Conservation (phyloP, 2,329 filamentous ascomycete genomes). For the Penicillium sp. region DNA sequence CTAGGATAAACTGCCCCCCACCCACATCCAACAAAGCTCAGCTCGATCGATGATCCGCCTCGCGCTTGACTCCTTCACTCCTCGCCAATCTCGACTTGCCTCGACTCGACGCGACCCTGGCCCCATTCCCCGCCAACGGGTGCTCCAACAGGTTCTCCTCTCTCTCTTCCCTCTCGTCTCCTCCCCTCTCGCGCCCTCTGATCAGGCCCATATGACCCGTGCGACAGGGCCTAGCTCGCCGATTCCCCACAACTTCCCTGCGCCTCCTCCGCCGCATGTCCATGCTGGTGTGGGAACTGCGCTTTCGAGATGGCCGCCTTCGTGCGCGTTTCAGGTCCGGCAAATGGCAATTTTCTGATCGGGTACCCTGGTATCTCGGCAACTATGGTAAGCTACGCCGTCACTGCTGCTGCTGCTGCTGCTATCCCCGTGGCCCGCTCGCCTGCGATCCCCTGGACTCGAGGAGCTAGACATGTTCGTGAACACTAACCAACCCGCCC, state of each 20-base stretch:
- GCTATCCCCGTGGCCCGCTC: too few relatives aligned
- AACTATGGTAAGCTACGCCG: slow-evolving; percentile 90
- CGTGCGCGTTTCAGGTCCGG: slow-evolving; percentile 95
- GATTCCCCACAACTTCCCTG: slow-evolving; percentile 31
- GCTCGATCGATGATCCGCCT: slow-evolving; percentile 9
- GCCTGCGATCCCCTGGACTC: background rate
- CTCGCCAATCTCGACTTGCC: slow-evolving; percentile 3
- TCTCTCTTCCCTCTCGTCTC: background rate
- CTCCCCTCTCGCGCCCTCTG: slow-evolving; percentile 1
- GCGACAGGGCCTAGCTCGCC: slow-evolving; percentile 31
- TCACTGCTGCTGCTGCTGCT: too few relatives aligned
- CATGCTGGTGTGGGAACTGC: slow-evolving; percentile 46
- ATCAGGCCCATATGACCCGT: slow-evolving; percentile 32
- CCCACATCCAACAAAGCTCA: slow-evolving; percentile 5
- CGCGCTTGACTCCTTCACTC: slow-evolving; percentile 5
- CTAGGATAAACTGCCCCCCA: slow-evolving; percentile 1
- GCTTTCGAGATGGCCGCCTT: slow-evolving; percentile 69
- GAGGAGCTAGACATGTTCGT: too few relatives aligned
- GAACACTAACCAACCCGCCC: slow-evolving; percentile 1
- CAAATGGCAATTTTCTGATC: slow-evolving; percentile 95
- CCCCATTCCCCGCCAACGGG: background rate
- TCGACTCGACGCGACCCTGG: slow-evolving; percentile 9
- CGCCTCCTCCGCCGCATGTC: slow-evolving; percentile 35
- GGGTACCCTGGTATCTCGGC: slow-evolving; percentile 98
- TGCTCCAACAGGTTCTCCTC: too few relatives aligned